A percentile compares a stretch with the other conserved stretches of the same genome.
Conservation (phyloP, 148 eudicot genomes). For the Rhododendron kiyosumense region DNA sequence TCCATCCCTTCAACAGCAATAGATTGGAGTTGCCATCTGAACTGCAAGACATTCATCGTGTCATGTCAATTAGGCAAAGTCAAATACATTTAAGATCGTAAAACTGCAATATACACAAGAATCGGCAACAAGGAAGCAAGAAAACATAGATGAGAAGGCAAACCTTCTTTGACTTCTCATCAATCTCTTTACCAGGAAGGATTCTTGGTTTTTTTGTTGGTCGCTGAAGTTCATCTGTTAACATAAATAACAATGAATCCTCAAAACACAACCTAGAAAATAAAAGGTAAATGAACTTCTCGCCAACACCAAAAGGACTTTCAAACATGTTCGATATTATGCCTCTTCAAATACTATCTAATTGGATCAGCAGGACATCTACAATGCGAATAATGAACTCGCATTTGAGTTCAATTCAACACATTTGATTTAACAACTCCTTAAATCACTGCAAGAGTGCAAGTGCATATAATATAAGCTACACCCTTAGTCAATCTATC, state of each 20-base stretch:
- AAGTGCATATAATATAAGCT: neutral
- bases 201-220: slow-evolving; percentile 78
- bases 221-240: slow-evolving; percentile 53
- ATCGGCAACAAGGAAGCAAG: neutral
- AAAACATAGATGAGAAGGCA: slow-evolving; percentile 3
- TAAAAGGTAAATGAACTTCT: neutral
- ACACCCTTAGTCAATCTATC: neutral
- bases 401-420: neutral
- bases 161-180: slow-evolving; percentile 86
- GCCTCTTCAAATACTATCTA: neutral
- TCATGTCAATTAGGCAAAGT: neutral
- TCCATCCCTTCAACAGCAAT: slow-evolving; percentile 68
- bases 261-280: neutral
- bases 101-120: neutral
- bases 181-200: slow-evolving; percentile 52
- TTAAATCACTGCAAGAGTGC: neutral
- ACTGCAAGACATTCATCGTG: slow-evolving; percentile 38
- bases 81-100: neutral
- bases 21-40: slow-evolving; percentile 49
- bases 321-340: neutral
- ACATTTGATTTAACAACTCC: neutral
- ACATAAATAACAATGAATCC: neutral
- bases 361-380: neutral
- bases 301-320: neutral
- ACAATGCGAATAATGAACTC: neutral